phyloP scores from a whole-genome alignment of 169 alveolate genomes.

The Pseudocohnilembus persalinus region DNA sequence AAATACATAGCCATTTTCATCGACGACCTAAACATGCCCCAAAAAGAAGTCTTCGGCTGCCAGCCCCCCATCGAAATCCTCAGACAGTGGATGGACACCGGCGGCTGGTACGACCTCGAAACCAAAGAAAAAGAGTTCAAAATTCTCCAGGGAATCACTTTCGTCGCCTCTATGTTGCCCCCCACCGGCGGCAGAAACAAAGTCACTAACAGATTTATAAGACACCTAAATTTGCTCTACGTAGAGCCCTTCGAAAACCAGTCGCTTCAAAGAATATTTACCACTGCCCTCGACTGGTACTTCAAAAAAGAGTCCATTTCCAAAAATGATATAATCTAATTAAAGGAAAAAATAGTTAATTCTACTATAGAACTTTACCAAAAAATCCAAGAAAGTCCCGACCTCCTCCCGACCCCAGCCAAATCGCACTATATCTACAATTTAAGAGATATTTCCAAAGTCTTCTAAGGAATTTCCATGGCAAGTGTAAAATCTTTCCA shows the following conservation, averaged over 20 bases:
- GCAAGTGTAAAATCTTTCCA: constrained; percentile 76
- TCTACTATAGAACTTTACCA: constrained; percentile 78
- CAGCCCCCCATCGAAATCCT: constrained; percentile 90
- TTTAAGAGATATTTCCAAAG: constrained; percentile 88
- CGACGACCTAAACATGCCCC: constrained; percentile 92
- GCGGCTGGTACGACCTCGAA: constrained; percentile 90
- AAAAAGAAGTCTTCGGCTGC: constrained; percentile 87
- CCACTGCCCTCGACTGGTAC: constrained; percentile 83
- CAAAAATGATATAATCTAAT: constrained; percentile 51
- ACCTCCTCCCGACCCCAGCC: constrained; percentile 88
- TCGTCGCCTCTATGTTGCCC: constrained; percentile 89
- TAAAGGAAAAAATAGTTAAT: constrained; percentile 73
- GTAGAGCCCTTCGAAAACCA: constrained; percentile 81
- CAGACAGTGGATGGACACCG: constrained; percentile 91
- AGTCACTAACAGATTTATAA: constrained; percentile 74
- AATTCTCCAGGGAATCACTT: constrained; percentile 65
- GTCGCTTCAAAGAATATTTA: constrained; percentile 72
- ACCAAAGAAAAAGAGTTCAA: constrained; percentile 81
- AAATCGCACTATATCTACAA: constrained; percentile 88
- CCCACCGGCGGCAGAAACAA: constrained; percentile 88
- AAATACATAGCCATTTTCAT: constrained; percentile 78
- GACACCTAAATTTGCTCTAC: constrained; percentile 81
- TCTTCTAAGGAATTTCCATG: constrained; percentile 84
- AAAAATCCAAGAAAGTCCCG: constrained; percentile 51
- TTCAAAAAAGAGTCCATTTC: constrained; percentile 60